phyloP scores from a whole-genome alignment of 2,329 filamentous ascomycete species.

The Pyrenochaeta sp. region DNA sequence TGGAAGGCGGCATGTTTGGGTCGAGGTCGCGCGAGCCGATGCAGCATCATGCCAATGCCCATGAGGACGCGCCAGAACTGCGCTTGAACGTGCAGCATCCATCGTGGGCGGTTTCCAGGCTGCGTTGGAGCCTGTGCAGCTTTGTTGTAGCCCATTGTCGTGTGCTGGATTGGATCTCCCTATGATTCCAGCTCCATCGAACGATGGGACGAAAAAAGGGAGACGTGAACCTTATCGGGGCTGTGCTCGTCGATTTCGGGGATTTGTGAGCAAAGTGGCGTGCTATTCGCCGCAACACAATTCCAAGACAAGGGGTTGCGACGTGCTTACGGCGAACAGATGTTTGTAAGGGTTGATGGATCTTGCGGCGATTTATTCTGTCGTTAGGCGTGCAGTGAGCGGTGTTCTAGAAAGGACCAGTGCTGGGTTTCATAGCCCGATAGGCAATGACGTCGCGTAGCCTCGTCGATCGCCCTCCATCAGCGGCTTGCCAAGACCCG shows the following conservation, averaged over 20 bases:
- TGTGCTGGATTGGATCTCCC: conserved; percentile 1
- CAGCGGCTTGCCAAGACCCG: conserved; percentile 14
- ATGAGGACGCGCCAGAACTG: conserved; percentile 72
- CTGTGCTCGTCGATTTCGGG: conserved; percentile 18
- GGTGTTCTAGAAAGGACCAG: conserved; percentile 13
- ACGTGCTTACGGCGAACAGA: too few relatives aligned
- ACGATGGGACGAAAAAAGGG: conserved; percentile 3
- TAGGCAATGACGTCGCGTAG: conserved; percentile 25
- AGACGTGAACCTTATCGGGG: conserved; percentile 16
- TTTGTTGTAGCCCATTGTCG: conserved; percentile 3
- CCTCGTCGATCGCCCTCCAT: conserved; percentile 7
- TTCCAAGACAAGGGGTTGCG: conserved; percentile 1
- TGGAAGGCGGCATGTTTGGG: conserved; percentile 68
- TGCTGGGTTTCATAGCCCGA: conserved; percentile 2
- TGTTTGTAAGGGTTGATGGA: neutral
- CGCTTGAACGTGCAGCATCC: conserved; percentile 69
- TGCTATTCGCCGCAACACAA: neutral
- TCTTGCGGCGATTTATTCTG: conserved; percentile 2
- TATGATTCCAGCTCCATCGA: conserved; percentile 13
- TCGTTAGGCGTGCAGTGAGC: conserved; percentile 6
- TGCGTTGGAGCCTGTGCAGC: conserved; percentile 10
- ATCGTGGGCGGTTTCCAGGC: conserved; percentile 56
- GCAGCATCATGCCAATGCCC: conserved; percentile 72
- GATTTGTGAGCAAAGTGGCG: conserved; percentile 3
- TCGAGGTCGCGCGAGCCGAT: conserved; percentile 66